Base-by-base conservation (phyloP, 805 yeast species). In the Starmera dryadoides region DNA sequence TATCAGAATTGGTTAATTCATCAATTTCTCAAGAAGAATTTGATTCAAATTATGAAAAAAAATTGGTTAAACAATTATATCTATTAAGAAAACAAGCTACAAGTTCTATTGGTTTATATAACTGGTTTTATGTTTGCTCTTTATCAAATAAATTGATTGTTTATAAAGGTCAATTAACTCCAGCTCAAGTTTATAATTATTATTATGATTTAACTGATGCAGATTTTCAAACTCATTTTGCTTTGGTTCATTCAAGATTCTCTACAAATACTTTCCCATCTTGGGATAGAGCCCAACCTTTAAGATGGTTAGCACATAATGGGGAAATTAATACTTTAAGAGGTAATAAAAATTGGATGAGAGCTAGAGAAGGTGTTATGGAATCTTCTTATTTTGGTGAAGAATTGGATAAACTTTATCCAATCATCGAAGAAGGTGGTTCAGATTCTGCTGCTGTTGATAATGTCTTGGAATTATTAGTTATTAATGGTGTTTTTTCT, bases 211-310 rank as follows among this genome's bases (percentile, higher is more conserved):
- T 91, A 58, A 82, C 79, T 46, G 88, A 87, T 60, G 91, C 88
- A 21, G 93, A 88, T 56, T 91, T 80, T 64, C 91, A 87, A 66
- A 93, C 94, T 34, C 97, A 89, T 59, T 86, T 93, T 71, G 95
- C 97, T 14, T 73, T 91, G 32, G 98, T 91, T 37, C 98, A 91
- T 68, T 89, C 98, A 19, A 79, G 98, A 61, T 91, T 91, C 73
- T 88, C 97, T 42, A 91, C 98, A 25, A 91, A 91, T 64, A 91
- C 98, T 36, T 91, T 91, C 78, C 98, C 98, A 35, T 87, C 96
- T n/a, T 91, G 98, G 98, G 98, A 93, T 66, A 79, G 98, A 65
- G 98, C 98, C 19, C 98, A 91, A 66, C 98, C 98, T 36, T 73
- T 91, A 56, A 75, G 98, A 63, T 82, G 94, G 83, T 86, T 95